Evolutionary conservation across 1,139 yeast genomes (phyloP), one percentile per base, ranked within the genome.

Genomic region (Meyerozyma carpophila): DNA sequence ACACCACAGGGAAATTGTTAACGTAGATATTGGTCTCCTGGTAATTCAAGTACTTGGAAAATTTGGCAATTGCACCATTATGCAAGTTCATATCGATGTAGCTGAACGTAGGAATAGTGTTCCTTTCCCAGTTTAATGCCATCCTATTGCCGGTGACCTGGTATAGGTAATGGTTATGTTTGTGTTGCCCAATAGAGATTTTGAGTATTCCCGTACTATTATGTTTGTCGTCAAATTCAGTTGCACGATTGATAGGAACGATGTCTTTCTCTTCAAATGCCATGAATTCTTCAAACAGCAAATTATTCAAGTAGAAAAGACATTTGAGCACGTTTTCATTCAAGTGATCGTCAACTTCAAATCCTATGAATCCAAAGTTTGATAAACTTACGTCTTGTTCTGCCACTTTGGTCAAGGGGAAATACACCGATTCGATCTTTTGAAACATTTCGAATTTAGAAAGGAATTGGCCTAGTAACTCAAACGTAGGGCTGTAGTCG

Each of bases 1-100:
- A 70, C 6, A 65, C 49, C 5, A 66, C 54, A 0, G 84, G 75
- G 32, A 81, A 61, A 51, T 78, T 77, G 46, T 73, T 77, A 18
- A 81, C 78, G 53, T 80, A 81, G 38, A 81, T 65, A 54, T 81
- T 81, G 2, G 84, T 77, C 52, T 79, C 84, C 57, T 81, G 86
- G 51, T 66, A 70, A 50, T 71, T 70, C 37, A 58, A 50, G 39
- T 50, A 50, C 44, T 56, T 54, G 42, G 56, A 43, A 44, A 62
- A 59, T 3, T 43, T 39, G 16, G 34, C 18, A 41, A 53, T 37
- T 9, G 44, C 41, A 10, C 36, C 40, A 26, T 44, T 47, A 36
- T 49, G 46, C 13, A 42, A 21, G n/a, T 41, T 26, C 25, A 48
- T 26, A 37, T 50, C 44, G 13, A 46, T 39, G 26, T 36, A 47